phyloP scores from a whole-genome alignment of 305 asterid species.

The Solanum aculeatissimum region DNA sequence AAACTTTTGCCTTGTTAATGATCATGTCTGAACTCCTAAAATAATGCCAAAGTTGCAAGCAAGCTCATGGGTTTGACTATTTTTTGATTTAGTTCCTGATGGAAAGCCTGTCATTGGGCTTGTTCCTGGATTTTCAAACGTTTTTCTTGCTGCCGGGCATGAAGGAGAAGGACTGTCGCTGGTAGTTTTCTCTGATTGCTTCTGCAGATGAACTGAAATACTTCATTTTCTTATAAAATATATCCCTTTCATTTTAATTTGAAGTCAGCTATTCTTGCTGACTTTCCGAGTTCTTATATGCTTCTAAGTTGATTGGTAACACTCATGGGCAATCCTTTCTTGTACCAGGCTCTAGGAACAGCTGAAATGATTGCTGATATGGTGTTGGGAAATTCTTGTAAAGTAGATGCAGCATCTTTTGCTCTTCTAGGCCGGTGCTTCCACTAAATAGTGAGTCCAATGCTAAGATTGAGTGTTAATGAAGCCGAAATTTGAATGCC shows the following conservation, averaged over 20 bases:
- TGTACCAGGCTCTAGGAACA: constrained; percentile 66
- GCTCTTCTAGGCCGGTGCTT: constrained; percentile 21
- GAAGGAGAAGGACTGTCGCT: constrained; percentile 95
- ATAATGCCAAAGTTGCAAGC: neutral
- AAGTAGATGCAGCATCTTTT: constrained; percentile 54
- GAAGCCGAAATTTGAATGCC: neutral
- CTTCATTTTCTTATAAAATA: neutral
- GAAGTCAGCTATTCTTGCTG: neutral
- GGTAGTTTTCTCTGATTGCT: constrained; percentile 27
- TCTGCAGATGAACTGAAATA: neutral
- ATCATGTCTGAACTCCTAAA: neutral
- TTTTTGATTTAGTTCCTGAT: constrained; percentile 46
- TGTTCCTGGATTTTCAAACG: constrained; percentile 61
- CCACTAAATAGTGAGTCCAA: neutral
- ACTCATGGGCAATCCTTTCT: neutral
- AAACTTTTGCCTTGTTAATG: neutral
- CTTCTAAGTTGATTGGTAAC: neutral
- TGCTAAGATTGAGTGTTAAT: neutral
- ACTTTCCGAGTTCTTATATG: neutral
- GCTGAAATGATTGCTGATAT: constrained; percentile 83
- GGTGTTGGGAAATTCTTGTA: constrained; percentile 59
- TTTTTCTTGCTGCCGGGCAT: constrained; percentile 74
- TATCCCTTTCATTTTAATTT: neutral
- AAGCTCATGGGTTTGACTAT: neutral
- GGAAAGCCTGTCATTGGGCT: constrained; percentile 79